A percentile compares a stretch with the other conserved stretches of the same genome.
Evolutionary conservation across 2,329 filamentous ascomycete species (phyloP).

Genomic region (Trichoderma hamatum): DNA sequence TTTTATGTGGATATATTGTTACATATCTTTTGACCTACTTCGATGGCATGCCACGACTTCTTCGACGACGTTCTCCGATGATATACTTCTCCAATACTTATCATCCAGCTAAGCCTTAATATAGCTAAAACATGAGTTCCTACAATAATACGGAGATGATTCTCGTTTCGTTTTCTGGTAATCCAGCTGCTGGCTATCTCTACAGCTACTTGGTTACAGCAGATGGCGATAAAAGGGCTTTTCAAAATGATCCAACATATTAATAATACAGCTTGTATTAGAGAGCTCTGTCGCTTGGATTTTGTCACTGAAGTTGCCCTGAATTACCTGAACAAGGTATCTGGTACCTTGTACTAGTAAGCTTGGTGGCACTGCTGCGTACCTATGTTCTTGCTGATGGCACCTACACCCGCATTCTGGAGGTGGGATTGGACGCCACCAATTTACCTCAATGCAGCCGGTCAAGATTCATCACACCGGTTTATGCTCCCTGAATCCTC

Average conservation of each 20-base stretch:
- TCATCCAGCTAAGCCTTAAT: background rate
- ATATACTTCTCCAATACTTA: background rate
- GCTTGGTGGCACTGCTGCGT: background rate
- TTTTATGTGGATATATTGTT: background rate
- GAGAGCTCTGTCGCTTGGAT: background rate
- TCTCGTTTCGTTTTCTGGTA: background rate
- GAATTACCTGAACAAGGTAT: background rate
- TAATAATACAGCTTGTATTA: background rate
- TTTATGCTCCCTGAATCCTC: background rate
- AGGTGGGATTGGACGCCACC: background rate
- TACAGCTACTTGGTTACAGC: background rate
- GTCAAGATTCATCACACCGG: background rate
- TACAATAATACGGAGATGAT: background rate
- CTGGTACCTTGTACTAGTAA: background rate
- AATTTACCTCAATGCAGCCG: background rate
- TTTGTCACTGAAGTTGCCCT: background rate
- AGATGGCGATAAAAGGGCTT: background rate
- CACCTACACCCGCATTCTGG: no score
- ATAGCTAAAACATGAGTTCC: background rate
- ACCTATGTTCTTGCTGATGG: background rate
- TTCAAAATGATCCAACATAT: background rate
- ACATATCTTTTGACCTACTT: background rate
- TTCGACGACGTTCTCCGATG: no score
- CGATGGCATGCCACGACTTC: no score
- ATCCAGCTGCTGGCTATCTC: background rate